Evolutionary conservation across 441 rosid genomes (phyloP).

Genomic region (Rhodomyrtus psidioides): DNA sequence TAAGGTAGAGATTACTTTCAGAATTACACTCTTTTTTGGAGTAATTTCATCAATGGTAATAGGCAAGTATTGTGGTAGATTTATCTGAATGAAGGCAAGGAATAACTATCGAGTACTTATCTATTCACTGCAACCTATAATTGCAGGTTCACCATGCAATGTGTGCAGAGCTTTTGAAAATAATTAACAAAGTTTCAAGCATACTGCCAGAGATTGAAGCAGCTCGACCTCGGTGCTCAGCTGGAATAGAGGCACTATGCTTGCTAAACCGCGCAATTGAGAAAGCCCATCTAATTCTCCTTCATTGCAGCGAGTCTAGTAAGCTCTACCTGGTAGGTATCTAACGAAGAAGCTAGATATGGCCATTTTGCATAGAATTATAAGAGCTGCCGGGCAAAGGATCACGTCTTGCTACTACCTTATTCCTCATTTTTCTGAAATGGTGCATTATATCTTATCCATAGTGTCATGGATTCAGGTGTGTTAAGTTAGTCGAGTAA

Average conservation of each 20-base stretch:
- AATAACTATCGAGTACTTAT: not conserved
- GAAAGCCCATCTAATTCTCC: conserved; percentile 28
- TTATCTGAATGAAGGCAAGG: not conserved
- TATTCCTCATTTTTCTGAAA: not conserved
- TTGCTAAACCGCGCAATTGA: conserved; percentile 18
- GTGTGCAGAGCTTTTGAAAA: conserved; percentile 27
- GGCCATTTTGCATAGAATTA: not conserved
- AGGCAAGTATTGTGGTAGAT: not conserved
- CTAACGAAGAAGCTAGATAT: not conserved
- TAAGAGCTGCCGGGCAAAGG: not conserved
- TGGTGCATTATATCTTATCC: not conserved
- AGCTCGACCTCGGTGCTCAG: conserved; percentile 26
- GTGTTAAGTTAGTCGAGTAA: not conserved
- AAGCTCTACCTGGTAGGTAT: conserved; percentile 33
- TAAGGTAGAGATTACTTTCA: not conserved
- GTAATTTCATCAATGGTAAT: not conserved
- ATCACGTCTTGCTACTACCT: not conserved
- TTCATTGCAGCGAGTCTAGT: conserved; percentile 31
- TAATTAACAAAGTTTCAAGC: conserved; percentile 11
- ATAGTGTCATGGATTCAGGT: not conserved
- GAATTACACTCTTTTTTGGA: not conserved
- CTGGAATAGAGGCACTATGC: conserved; percentile 25
- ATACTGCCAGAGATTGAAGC: conserved; percentile 25
- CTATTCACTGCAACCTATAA: not conserved
- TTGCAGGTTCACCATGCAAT: conserved; percentile 34